A percentile compares a stretch with the other conserved stretches of the same genome.
Evolutionary conservation across 164 flowering plant genomes (phyloP).

Genomic region (Tetrastigma voinierianum): DNA sequence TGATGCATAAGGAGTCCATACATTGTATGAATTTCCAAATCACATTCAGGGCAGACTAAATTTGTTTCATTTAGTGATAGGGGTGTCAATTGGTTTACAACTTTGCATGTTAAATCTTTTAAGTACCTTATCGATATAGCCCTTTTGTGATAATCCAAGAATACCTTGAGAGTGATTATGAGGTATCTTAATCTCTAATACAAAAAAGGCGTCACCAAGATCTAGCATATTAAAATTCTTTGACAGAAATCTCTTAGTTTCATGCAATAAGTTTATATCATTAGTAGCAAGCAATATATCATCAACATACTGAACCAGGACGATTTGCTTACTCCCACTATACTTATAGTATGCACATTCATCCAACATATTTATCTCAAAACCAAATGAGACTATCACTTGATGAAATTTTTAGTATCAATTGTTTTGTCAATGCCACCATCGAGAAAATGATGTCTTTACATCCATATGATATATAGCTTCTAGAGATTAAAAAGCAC

Average conservation of each 20-base stretch:
- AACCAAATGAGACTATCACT: no score
- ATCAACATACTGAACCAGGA: conserved; percentile 3
- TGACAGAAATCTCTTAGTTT: no score
- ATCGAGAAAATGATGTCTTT: no score
- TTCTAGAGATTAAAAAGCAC: neutral
- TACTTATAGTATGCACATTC: neutral
- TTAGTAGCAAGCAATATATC: no score
- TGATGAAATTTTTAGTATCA: no score
- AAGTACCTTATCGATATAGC: no score
- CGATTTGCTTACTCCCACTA: neutral
- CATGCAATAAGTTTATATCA: no score
- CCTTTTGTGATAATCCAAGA: conserved; percentile 11
- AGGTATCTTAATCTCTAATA: conserved; percentile 5
- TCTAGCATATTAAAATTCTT: conserved; percentile 2
- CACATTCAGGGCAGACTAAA: conserved; percentile 3
- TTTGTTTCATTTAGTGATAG: no score
- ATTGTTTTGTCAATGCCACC: conserved; percentile 4
- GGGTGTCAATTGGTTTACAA: no score
- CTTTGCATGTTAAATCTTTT: no score
- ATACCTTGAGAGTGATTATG: conserved; percentile 2
- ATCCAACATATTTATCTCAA: neutral
- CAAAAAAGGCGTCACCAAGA: conserved; percentile 10
- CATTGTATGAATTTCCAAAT: no score
- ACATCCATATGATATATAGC: neutral
- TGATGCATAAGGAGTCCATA: neutral